Percentiles rank a stretch among this genome's conserved stretches.
phyloP scores from a whole-genome alignment of 805 yeast species.

The Candida stauntonica region DNA sequence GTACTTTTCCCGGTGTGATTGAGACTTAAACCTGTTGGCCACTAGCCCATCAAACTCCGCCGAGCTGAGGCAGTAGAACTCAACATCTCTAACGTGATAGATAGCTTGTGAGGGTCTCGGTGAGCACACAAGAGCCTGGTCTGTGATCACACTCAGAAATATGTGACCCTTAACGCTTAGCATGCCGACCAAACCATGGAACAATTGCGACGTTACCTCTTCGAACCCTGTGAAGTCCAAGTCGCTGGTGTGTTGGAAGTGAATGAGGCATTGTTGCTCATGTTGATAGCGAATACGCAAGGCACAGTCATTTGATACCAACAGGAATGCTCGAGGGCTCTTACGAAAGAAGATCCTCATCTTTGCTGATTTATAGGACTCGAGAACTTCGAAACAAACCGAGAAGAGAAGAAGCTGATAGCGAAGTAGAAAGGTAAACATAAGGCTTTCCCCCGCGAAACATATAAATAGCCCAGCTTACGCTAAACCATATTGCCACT shows the following conservation, averaged over 20 bases:
- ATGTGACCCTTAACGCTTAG: conserved; percentile 48
- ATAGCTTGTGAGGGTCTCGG: conserved; percentile 53
- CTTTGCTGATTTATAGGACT: too few species aligned
- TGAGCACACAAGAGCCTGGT: conserved; percentile 51
- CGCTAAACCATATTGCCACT: too few species aligned
- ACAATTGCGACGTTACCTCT: conserved; percentile 34
- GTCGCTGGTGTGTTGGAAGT: conserved; percentile 42
- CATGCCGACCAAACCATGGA: conserved; percentile 59
- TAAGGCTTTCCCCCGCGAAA: neutral
- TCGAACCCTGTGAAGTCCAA: conserved; percentile 37
- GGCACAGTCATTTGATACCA: conserved; percentile 55
- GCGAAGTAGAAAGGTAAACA: conserved; percentile 1
- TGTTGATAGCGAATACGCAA: conserved; percentile 49
- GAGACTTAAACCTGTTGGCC: conserved; percentile 20
- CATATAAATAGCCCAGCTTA: too few species aligned
- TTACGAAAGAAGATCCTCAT: conserved; percentile 41
- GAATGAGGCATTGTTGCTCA: conserved; percentile 37
- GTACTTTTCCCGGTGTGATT: conserved; percentile 28
- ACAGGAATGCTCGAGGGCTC: conserved; percentile 64
- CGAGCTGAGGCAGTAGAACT: conserved; percentile 59
- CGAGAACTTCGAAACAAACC: too few species aligned
- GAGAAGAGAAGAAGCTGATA: too few species aligned
- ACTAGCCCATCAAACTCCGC: conserved; percentile 44
- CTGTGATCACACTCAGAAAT: conserved; percentile 56
- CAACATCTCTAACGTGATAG: conserved; percentile 52